Percentiles rank a stretch among this genome's conserved stretches.
Conservation (phyloP, 805 yeast species). For the Yarrowia deformans region DNA sequence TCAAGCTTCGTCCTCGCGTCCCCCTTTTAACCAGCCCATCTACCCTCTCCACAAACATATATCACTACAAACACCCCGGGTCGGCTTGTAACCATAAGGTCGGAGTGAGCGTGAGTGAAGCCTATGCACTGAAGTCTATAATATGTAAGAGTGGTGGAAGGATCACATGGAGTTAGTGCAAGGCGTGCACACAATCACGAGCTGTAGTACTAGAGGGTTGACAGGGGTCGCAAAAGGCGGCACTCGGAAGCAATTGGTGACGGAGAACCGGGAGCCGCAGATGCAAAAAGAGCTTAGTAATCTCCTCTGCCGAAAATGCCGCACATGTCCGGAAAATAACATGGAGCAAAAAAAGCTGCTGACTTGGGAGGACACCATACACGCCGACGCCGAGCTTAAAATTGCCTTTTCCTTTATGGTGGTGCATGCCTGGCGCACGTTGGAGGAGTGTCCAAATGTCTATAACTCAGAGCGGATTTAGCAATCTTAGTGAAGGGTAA, state of each 20-base stretch:
- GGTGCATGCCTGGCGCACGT: slow-evolving; percentile 20
- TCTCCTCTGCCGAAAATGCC: background rate
- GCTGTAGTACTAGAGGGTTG: background rate
- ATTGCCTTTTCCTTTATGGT: slow-evolving; percentile 3
- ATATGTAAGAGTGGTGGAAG: background rate
- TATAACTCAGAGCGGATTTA: slow-evolving; percentile 32
- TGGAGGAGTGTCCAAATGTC: slow-evolving; percentile 34
- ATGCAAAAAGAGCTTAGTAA: background rate
- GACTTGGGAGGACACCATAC: slow-evolving; percentile 34
- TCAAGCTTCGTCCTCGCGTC: background rate
- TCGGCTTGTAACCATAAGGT: background rate
- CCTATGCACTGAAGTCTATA: slow-evolving; percentile 1
- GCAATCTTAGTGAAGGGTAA: slow-evolving; percentile 36
- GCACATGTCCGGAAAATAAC: slow-evolving; percentile 32
- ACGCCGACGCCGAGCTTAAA: slow-evolving; percentile 14
- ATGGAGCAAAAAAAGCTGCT: slow-evolving; percentile 35
- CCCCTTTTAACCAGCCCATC: background rate
- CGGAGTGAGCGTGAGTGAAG: background rate
- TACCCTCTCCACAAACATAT: background rate
- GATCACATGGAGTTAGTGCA: slow-evolving; percentile 34
- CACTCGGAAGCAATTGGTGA: background rate
- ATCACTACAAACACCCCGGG: slow-evolving; percentile 4
- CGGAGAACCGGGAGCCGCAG: no score
- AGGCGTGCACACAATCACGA: background rate
- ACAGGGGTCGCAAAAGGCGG: no score